phyloP scores from a whole-genome alignment of 768 basidiomycete genomes.

The Leccinum boreale region DNA sequence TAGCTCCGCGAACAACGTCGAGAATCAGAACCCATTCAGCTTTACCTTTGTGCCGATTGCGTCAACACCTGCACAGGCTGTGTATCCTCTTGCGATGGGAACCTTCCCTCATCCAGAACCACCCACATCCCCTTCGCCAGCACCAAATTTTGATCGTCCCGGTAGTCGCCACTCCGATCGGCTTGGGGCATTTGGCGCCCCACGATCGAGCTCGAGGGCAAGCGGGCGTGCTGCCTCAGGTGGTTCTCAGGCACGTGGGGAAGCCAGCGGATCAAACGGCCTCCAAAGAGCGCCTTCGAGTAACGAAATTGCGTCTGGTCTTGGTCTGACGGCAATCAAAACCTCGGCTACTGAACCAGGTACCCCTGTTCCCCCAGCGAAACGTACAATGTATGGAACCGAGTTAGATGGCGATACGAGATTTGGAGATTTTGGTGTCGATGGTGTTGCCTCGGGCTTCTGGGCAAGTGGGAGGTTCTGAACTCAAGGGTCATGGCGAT shows the following conservation, averaged over 20 bases:
- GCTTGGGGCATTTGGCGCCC: constrained; percentile 27
- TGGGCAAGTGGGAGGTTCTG: constrained; percentile 55
- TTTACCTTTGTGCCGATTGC: constrained; percentile 52
- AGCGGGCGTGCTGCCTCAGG: constrained; percentile 29
- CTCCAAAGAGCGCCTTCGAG: constrained; percentile 37
- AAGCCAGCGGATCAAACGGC: constrained; percentile 23
- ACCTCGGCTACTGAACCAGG: constrained; percentile 37
- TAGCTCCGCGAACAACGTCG: constrained; percentile 47
- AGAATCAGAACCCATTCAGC: constrained; percentile 53
- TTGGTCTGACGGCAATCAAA: constrained; percentile 41
- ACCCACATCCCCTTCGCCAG: constrained; percentile 34
- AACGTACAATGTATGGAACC: constrained; percentile 81
- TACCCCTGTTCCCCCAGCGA: constrained; percentile 45
- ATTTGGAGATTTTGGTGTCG: constrained; percentile 81
- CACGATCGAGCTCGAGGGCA: constrained; percentile 39
- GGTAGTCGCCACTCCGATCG: constrained; percentile 33
- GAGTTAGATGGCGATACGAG: constrained; percentile 79
- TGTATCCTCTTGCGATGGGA: constrained; percentile 37
- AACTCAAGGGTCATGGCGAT: background rate
- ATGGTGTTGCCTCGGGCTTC: constrained; percentile 71
- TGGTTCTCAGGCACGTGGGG: constrained; percentile 24
- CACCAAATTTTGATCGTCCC: constrained; percentile 30
- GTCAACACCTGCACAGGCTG: constrained; percentile 47
- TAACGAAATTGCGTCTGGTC: constrained; percentile 43
- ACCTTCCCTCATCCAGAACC: constrained; percentile 34